Evolutionary conservation across 1,284 basidiomycete species (phyloP).

Genomic region (Trichosporon ovoides): DNA sequence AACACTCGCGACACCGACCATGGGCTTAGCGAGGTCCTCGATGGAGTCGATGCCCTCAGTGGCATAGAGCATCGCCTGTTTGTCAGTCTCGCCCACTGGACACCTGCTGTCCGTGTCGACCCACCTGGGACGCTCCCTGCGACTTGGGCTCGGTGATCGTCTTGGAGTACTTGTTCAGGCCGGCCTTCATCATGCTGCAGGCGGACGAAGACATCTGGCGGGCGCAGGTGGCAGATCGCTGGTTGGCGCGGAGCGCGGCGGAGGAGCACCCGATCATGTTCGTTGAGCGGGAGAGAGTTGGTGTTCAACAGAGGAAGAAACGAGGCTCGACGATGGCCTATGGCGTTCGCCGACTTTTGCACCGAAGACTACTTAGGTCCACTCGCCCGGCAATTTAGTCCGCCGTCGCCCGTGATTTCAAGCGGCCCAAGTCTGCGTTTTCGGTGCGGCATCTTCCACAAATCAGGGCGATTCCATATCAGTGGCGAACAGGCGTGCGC

Average conservation of each 20-base stretch:
- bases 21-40: constrained; percentile 81
- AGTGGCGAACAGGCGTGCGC: neutral
- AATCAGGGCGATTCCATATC: neutral
- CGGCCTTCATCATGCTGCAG: constrained; percentile 19
- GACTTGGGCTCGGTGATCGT: constrained; percentile 80
- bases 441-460: neutral
- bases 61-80: constrained; percentile 89
- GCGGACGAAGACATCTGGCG: constrained; percentile 16
- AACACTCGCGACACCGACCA: constrained; percentile 91
- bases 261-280: constrained; percentile 18
- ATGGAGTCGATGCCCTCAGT: constrained; percentile 78
- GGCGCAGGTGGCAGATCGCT: constrained; percentile 11
- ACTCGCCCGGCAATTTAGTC: neutral
- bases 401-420: too few species aligned
- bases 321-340: neutral
- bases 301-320: neutral
- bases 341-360: constrained; percentile 3
- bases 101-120: constrained; percentile 13
- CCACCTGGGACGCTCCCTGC: constrained; percentile 86
- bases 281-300: neutral
- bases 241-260: constrained; percentile 21
- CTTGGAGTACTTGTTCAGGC: constrained; percentile 70
- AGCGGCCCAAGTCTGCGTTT: neutral
- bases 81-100: neutral
- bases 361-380: neutral